Conservation (phyloP, 2,329 filamentous ascomycete genomes). For the Alternaria sp. region DNA sequence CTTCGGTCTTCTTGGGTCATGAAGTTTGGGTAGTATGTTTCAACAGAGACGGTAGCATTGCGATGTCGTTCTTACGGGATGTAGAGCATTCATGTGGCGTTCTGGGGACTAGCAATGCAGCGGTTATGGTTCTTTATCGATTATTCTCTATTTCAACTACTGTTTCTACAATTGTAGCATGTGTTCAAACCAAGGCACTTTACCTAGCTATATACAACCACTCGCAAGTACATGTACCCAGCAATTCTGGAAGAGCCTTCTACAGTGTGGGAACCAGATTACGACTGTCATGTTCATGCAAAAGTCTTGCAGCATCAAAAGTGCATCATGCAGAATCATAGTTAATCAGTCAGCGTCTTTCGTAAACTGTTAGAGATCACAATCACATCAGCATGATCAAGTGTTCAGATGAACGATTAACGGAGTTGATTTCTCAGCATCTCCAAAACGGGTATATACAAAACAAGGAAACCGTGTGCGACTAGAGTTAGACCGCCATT, state of each 20-base stretch:
- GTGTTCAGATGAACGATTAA: background rate
- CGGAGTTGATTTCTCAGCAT: background rate
- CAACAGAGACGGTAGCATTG: background rate
- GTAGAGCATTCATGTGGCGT: background rate
- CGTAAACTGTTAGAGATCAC: background rate
- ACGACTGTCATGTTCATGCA: background rate
- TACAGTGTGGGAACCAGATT: background rate
- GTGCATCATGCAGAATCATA: background rate
- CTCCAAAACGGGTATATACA: constrained; percentile 5
- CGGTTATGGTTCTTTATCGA: background rate
- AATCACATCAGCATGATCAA: background rate
- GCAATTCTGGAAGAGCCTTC: background rate
- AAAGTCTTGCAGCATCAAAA: background rate
- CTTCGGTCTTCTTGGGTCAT: background rate
- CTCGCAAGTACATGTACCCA: background rate
- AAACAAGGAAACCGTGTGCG: constrained; percentile 5
- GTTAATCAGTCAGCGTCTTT: background rate
- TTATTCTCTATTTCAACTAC: background rate
- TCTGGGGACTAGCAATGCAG: background rate
- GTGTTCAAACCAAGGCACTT: background rate
- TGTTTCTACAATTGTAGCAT: background rate
- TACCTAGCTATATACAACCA: background rate
- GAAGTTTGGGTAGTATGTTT: background rate
- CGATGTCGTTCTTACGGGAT: background rate
- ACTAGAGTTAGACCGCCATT: constrained; percentile 4